A percentile compares a stretch with the other conserved stretches of the same genome.
Conservation (phyloP, 768 basidiomycete genomes). For the Trametes meyenii region DNA sequence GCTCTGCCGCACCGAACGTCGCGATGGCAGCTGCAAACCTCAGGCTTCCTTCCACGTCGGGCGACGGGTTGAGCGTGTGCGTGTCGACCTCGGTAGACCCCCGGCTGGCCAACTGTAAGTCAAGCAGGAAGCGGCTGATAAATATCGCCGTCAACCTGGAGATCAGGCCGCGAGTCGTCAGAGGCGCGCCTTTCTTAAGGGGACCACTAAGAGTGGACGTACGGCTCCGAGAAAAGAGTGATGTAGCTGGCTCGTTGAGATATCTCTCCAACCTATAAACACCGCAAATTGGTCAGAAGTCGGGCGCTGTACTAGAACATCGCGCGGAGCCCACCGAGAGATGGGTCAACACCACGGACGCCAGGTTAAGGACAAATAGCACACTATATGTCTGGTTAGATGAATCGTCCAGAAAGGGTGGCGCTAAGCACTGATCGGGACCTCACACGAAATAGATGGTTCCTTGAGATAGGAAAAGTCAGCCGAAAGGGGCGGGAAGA, state of each 20-base stretch:
- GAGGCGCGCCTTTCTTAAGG: no score
- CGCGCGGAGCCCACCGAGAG: not conserved
- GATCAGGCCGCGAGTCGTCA: no score
- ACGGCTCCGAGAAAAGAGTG: not conserved
- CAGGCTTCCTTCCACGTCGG: no score
- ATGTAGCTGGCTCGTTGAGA: not conserved
- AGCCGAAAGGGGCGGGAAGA: not conserved
- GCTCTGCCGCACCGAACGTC: no score
- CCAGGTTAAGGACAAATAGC: not conserved
- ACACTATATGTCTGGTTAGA: not conserved
- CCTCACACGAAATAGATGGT: not conserved
- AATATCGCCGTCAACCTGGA: not conserved
- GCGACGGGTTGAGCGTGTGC: not conserved
- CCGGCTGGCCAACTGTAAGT: not conserved
- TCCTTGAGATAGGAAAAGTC: not conserved
- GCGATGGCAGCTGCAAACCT: no score
- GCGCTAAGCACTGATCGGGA: not conserved
- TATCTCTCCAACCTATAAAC: not conserved
- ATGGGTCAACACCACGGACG: not conserved
- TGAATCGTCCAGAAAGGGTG: not conserved
- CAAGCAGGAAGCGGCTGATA: not conserved
- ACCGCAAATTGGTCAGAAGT: not conserved
- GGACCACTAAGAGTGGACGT: not conserved
- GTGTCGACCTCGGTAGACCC: not conserved
- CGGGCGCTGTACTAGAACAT: not conserved